Base-by-base conservation (phyloP, 164 flowering plant genomes). In the Tinospora cordifolia region DNA sequence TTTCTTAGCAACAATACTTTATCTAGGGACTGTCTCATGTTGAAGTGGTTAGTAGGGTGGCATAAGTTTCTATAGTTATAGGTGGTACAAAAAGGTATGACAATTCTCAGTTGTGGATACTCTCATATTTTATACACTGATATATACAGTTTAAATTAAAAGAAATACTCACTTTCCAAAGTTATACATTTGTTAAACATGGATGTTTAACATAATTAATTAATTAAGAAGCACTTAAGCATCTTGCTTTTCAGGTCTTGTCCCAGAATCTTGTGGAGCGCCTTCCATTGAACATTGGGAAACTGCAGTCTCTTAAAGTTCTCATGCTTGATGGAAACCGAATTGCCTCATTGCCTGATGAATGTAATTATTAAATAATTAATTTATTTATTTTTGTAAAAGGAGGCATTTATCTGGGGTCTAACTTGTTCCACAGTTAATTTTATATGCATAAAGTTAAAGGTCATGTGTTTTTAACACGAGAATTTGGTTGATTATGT, bases 271-370 rank as follows among this genome's bases (percentile, higher is more conserved):
- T 84, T 57, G 86, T 94, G 66, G 88, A 86, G 77, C 83, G 82
- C 65, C 86, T 94, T 24, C 98, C 97, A 26, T 67, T 81, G 74
- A 90, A 88, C 81, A 54, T 91, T 81, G 98, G 95, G 79, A 90
- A 89, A 69, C 95, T 91, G 69, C 90, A 91, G 72, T 84, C 92
- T 63, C 68, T 91, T 22, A 94, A 94, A 82, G 80, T 85, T 67
- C 76, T 89, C 78, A 86, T 77, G 11, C 87, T 94, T 75, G 98
- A 91, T 78, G 87, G 83, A 63, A 94, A 94, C 75, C 86, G 76
- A 54, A 68, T 90, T 62, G 79, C 86, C 65, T 74, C 82, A 69
- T 79, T 94, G 82, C 98, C 97, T 72, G 97, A 90, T 87, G 97
- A 91, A 86, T 86, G 98, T 94, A 86, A 83, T 81, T 74, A 76